phyloP scores from a whole-genome alignment of 371 early-diverging fungal genomes.

The Rhizoclosmatium hyalinum region DNA sequence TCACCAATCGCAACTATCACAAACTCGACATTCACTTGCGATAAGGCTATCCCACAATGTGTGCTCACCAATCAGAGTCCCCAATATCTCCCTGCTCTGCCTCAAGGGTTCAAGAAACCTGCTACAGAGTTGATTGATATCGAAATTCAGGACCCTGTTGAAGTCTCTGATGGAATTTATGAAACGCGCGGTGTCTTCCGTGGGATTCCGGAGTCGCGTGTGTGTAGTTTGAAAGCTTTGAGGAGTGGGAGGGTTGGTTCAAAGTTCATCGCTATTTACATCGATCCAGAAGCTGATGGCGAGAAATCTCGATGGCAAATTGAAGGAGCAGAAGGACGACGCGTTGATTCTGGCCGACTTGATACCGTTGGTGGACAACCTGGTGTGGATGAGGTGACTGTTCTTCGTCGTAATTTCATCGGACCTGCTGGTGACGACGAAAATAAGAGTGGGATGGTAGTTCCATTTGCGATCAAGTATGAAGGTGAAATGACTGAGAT shows the following conservation, averaged over 20 bases:
- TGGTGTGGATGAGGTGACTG: background rate
- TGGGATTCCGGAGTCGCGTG: slow-evolving; percentile 13
- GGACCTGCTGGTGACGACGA: background rate
- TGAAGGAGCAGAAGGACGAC: slow-evolving; percentile 9
- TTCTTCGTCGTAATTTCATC: slow-evolving; percentile 17
- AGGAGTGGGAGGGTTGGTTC: no score
- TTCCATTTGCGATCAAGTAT: slow-evolving; percentile 24
- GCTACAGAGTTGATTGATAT: no score
- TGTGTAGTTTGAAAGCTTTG: slow-evolving; percentile 13
- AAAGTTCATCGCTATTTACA: slow-evolving; percentile 6
- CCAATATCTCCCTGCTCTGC: no score
- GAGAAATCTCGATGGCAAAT: slow-evolving; percentile 16
- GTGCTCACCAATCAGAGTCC: no score
- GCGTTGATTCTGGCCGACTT: background rate
- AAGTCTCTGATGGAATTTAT: no score
- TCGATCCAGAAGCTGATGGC: slow-evolving; percentile 11
- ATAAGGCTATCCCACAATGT: no score
- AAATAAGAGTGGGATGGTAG: slow-evolving; percentile 5
- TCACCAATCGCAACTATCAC: no score
- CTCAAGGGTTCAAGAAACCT: no score
- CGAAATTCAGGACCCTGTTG: no score
- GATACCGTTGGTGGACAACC: background rate
- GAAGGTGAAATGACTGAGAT: background rate
- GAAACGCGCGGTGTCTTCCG: background rate
- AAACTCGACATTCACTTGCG: no score